Conservation (phyloP, 345 rosid genomes). For the Eucalyptus tenuipes region DNA sequence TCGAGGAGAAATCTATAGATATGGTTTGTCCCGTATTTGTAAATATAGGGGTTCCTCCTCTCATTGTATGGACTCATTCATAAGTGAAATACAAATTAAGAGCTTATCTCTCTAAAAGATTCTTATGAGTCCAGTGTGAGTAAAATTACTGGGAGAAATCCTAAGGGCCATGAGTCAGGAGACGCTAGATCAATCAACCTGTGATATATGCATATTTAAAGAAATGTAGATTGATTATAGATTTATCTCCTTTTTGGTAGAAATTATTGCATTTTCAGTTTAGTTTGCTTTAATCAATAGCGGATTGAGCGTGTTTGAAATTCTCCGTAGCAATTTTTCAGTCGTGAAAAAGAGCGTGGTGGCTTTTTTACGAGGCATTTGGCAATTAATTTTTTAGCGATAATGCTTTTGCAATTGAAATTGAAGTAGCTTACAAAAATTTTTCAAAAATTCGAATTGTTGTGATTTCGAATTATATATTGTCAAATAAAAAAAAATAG, state of each 20-base stretch:
- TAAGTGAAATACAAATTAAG: too few species aligned
- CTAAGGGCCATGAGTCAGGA: too few species aligned
- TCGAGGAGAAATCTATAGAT: too few species aligned
- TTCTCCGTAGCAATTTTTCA: not conserved
- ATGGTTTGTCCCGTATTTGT: too few species aligned
- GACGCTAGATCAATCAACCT: accelerated
- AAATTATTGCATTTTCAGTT: not conserved
- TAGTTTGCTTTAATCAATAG: not conserved
- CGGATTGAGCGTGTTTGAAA: not conserved
- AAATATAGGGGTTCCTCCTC: accelerated
- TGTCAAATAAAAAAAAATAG: not conserved
- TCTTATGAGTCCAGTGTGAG: accelerated
- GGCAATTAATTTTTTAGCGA: not conserved
- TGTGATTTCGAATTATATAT: not conserved
- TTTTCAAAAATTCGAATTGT: not conserved
- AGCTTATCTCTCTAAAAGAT: too few species aligned
- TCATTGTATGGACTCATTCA: too few species aligned
- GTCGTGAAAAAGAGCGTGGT: not conserved
- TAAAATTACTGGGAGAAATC: too few species aligned
- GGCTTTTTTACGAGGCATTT: not conserved
- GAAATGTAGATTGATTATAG: not conserved
- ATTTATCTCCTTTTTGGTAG: not conserved
- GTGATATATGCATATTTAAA: not conserved
- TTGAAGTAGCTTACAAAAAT: not conserved
- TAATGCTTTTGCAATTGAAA: not conserved